Conservation (phyloP, 257 asterid genomes). For the Buddleja alternifolia region DNA sequence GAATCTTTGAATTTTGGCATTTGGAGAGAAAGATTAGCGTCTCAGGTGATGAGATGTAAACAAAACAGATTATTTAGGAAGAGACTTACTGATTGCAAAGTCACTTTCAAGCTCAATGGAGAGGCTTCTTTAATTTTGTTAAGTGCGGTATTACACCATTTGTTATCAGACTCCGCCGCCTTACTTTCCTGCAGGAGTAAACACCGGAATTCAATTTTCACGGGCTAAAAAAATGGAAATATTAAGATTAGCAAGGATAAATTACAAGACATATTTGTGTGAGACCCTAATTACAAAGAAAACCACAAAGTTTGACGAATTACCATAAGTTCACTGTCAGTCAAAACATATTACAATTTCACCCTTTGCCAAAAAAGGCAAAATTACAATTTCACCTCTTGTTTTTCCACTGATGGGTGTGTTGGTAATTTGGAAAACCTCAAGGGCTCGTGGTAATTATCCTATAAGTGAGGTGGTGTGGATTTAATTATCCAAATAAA, state of each 20-base stretch:
- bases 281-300: too few species aligned
- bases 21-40: slow-evolving; percentile 13
- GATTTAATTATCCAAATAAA: not conserved
- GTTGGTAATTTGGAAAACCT: too few species aligned
- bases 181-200: slow-evolving; percentile 56
- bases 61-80: slow-evolving; percentile 9
- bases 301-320: too few species aligned
- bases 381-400: too few species aligned
- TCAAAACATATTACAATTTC: too few species aligned
- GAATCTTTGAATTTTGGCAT: slow-evolving; percentile 53
- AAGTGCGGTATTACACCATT: slow-evolving; percentile 47
- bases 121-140: slow-evolving; percentile 77
- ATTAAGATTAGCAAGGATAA: not conserved
- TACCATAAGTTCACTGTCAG: too few species aligned
- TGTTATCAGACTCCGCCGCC: slow-evolving; percentile 54
- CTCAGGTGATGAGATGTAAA: not conserved
- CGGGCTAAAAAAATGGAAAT: too few species aligned
- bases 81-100: slow-evolving; percentile 88
- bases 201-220: not conserved
- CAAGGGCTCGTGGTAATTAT: too few species aligned
- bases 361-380: too few species aligned
- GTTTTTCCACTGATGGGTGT: too few species aligned
- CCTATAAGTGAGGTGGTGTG: too few species aligned
- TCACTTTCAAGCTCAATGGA: slow-evolving; percentile 89
- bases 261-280: not conserved